Conservation (phyloP, 257 asterid genomes). For the Penstemon barbatus region DNA sequence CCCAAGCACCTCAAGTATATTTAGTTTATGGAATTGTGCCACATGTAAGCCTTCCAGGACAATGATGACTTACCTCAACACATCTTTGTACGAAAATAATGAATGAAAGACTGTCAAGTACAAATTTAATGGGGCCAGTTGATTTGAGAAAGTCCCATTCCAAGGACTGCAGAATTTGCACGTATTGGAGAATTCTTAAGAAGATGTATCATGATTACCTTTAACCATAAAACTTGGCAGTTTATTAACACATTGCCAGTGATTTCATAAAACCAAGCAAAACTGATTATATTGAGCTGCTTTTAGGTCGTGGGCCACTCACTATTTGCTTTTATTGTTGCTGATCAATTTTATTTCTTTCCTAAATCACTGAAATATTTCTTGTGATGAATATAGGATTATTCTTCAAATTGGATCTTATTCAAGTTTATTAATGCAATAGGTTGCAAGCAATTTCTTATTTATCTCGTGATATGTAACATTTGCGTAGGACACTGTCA, state of each 20-base stretch:
- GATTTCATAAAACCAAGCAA: neutral
- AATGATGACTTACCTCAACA: neutral
- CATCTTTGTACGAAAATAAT: neutral
- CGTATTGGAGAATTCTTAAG: neutral
- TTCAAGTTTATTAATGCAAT: neutral
- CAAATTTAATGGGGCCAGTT: too few species aligned
- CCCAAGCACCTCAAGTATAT: neutral
- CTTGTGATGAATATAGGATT: neutral
- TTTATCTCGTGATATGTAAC: neutral
- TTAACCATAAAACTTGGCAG: neutral
- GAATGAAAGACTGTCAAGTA: neutral
- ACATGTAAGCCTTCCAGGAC: neutral
- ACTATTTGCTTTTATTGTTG: neutral
- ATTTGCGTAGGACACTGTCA: neutral
- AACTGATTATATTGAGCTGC: neutral
- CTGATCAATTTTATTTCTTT: slow-evolving; percentile 1
- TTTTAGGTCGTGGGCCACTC: neutral
- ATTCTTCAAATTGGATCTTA: neutral
- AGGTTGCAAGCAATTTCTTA: neutral
- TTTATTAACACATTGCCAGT: neutral
- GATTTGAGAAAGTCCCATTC: too few species aligned
- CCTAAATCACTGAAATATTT: neutral
- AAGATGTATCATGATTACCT: neutral
- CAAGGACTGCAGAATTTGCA: neutral
- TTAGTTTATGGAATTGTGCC: neutral